Base-by-base conservation (phyloP, 2,329 filamentous ascomycete genomes). In the Fusarium sp. region DNA sequence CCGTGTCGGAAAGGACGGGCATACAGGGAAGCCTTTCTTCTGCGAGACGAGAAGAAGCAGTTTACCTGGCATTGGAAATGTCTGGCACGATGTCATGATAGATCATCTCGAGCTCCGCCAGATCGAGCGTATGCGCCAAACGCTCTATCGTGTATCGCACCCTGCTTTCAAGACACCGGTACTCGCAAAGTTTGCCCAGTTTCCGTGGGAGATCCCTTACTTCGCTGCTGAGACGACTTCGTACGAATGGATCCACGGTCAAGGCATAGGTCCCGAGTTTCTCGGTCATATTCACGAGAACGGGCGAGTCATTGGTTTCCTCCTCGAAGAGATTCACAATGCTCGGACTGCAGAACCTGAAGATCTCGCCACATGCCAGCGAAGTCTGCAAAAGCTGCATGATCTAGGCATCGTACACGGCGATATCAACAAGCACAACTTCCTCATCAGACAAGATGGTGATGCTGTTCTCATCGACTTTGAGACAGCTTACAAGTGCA, bases 361-460 rank as follows among this genome's bases (percentile, higher is more conserved):
- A 18, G 80, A 82, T 63, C 63, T 82, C 17, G 73, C 66, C n/a
- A 71, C 70, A 20, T 82, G 80, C 54, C 77, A 78, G 36, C 59
- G 73, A 20, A 78, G 73, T 53, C 65, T 81, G 41, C 57, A 56
- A 13, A 74, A 69, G 54, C 60, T 82, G 48, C 80, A 82, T 61
- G 64, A 72, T 32, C 75, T 82, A 20, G 80, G 78, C 10, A 81
- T 82, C 47, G 77, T 80, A 56, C 79, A 76, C 44, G 80, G 80
- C 20, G 81, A 82, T 36, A 79, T 80, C 70, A 82, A 82, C 74
- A 82, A 78, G 68, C 73, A 80, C 63, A 82, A 82, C 57, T 81
- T 82, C 51, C 70, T 82, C 17, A 77, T 82, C 32, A 72, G 75
- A 22, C 72, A 72, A 13, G 72, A 75, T 15, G 66, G 76, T 8